Evolutionary conservation across 225 moss, liverwort and hornwort species (phyloP).

Genomic region (Polytrichum formosum): DNA sequence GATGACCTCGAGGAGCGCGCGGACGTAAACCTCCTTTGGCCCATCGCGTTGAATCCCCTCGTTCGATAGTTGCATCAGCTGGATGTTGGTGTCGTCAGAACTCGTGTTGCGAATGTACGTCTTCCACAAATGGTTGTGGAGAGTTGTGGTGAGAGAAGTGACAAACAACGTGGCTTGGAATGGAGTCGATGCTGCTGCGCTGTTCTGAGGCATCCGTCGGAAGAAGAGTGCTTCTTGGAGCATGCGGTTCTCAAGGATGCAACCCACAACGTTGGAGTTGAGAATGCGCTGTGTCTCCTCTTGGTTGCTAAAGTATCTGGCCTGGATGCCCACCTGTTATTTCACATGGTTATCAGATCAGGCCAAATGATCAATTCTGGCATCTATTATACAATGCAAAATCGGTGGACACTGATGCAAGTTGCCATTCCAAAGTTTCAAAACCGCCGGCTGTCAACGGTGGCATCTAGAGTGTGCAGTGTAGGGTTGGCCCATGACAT

Average conservation of each 20-base stretch:
- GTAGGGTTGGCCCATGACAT: no score
- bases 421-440: no score
- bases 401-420: no score
- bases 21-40: constrained; percentile 11
- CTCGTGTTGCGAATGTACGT: constrained; percentile 8
- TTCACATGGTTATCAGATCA: no score
- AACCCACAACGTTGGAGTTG: constrained; percentile 36
- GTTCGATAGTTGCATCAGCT: constrained; percentile 25
- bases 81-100: constrained; percentile 2
- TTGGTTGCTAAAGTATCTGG: constrained; percentile 39
- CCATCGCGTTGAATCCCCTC: constrained; percentile 18
- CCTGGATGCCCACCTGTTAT: constrained; percentile 41
- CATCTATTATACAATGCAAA: no score
- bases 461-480: no score
- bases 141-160: constrained; percentile 29
- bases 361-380: no score
- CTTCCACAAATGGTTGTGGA: constrained; percentile 19
- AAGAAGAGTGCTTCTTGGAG: constrained; percentile 15
- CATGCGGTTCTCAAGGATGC: constrained; percentile 39
- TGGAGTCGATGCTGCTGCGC: no score
- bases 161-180: constrained; percentile 29
- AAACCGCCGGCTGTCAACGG: no score
- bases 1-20: constrained; percentile 35
- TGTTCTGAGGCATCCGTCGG: no score
- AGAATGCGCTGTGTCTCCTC: constrained; percentile 25